Evolutionary conservation across 495 filamentous ascomycete species (phyloP), one percentile per base, ranked within the genome.

Genomic region (Annulohypoxylon stygium): DNA sequence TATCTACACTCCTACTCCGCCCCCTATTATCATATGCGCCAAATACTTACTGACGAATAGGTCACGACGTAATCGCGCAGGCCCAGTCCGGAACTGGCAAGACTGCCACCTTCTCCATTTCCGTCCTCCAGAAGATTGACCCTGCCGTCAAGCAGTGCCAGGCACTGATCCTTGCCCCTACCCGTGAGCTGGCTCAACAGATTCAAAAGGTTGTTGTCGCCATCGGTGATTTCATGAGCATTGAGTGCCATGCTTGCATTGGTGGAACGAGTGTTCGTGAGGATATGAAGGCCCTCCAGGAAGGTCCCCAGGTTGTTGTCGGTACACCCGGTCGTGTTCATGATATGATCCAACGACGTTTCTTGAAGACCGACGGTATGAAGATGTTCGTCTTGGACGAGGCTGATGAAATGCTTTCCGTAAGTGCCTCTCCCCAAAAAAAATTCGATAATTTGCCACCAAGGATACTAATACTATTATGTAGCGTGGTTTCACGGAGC

Each of bases 321-420:
- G 96, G 96, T 76, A 99, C 96, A 37, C 96, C 96, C 69, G 96
- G 96, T 65, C 96, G 96, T 89, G 97, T 99, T 74, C 91, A 95
- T 11, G 96, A 99, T 82, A 98, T 99, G 96, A 99, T 99, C 85
- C 93, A 95, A 82, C 93, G 96, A 67, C 94, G 95, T 80, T 91
- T 95, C 80, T 88, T 99, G 74, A 92, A 92, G 84, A 98, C 96
- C 74, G 92, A 94, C 82, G 86, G 92, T 81, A 98, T 99, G 91
- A 99, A 99, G 92, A 95, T 98, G 88, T 94, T 99, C 82, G 93
- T 99, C 76, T 94, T 99, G 73, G 96, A 99, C 81, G 96, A 99
- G 86, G 96, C 96, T 76, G 96, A 99, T 83, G 96, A 99, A 87
- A 94, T 99, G 88, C 90, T 99, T 85, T 97, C 94, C 76, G 92